Conservation (phyloP, 2,329 filamentous ascomycete genomes). For the Botrytis sinoallii region DNA sequence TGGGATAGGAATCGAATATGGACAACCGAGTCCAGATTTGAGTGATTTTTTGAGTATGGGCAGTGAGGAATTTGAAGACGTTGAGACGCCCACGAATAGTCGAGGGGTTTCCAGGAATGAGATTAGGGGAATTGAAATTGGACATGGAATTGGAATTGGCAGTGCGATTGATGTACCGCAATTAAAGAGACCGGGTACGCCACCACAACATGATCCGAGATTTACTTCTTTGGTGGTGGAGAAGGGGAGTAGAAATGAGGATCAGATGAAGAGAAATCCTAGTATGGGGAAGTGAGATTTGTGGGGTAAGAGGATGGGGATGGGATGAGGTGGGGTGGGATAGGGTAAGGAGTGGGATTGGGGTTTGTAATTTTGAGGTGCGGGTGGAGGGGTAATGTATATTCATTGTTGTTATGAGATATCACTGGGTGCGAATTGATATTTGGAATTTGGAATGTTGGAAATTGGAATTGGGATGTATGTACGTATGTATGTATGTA, state of each 20-base stretch:
- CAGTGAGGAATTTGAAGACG: conserved; percentile 25
- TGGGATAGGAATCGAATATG: neutral
- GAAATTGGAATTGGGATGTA: neutral
- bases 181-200: neutral
- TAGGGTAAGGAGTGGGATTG: neutral
- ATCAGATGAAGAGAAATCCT: conserved; percentile 17
- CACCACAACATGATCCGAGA: conserved; percentile 19
- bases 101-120: conserved; percentile 8
- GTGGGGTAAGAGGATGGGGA: neutral
- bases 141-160: neutral
- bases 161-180: neutral
- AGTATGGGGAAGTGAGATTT: neutral
- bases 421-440: neutral
- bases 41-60: conserved; percentile 33
- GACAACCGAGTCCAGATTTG: conserved; percentile 36
- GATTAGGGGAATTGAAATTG: neutral
- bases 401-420: conserved; percentile 10
- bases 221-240: conserved; percentile 30
- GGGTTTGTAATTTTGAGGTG: neutral
- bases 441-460: neutral
- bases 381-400: neutral
- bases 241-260: neutral
- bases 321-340: neutral
- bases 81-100: conserved; percentile 32
- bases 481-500: neutral